These are phyloP conservation scores for Claviceps sp. DNA, from an alignment of 2,329 filamentous ascomycete species.

Conservation along the genomic window DNA sequence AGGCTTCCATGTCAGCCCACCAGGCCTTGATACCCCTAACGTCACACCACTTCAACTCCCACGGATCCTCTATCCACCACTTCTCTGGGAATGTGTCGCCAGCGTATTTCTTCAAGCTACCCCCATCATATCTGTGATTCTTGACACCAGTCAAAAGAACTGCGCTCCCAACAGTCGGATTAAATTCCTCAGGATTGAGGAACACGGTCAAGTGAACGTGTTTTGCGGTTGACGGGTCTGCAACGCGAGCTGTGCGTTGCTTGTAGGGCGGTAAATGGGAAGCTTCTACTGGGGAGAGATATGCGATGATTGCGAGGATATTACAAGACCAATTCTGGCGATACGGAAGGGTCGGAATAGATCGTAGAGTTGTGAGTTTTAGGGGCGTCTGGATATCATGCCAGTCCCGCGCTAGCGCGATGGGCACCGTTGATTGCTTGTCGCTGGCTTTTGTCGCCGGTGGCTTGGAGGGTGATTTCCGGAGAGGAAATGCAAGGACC, in stretches of 20 bases:
- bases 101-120: conserved; percentile 30
- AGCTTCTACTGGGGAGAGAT: conserved; percentile 33
- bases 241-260: conserved; percentile 39
- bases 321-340: conserved; percentile 46
- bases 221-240: conserved; percentile 37
- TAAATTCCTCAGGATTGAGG: conserved; percentile 36
- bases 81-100: conserved; percentile 23
- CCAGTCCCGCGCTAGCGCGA: conserved; percentile 28
- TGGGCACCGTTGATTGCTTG: conserved; percentile 11
- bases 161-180: conserved; percentile 31
- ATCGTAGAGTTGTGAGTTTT: conserved; percentile 36
- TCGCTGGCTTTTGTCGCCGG: not conserved
- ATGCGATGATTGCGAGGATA: conserved; percentile 35
- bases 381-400: conserved; percentile 29
- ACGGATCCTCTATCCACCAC: conserved; percentile 41
- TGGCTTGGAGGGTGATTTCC: conserved; percentile 4
- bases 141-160: conserved; percentile 42
- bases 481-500: conserved; percentile 17
- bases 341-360: conserved; percentile 39
- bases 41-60: conserved; percentile 35
- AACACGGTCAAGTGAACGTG: conserved; percentile 41
- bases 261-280: conserved; percentile 33
- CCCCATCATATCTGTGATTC: conserved; percentile 41
- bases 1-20: conserved; percentile 24
- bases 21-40: conserved; percentile 29